These are phyloP conservation scores for Theobroma cacao DNA, from an alignment of 345 rosid genomes.

Conservation along the genomic window DNA sequence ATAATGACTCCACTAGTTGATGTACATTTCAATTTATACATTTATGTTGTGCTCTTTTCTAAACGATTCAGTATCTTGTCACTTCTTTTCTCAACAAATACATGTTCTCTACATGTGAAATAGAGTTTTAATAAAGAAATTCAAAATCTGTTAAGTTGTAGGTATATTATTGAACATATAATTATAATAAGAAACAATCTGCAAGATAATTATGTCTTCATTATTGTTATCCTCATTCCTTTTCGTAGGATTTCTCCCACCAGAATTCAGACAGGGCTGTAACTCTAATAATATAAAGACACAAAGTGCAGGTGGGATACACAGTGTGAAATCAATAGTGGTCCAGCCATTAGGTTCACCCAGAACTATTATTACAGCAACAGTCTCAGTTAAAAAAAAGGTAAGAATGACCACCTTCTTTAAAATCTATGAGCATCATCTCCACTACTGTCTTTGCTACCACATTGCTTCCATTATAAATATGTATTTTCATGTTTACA, in stretches of 20 bases:
- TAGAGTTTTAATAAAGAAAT: no score
- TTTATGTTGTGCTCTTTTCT: no score
- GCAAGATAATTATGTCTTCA: background rate
- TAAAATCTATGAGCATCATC: background rate
- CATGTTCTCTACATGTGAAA: no score
- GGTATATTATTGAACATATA: no score
- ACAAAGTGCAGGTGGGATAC: background rate
- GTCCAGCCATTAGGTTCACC: constrained; percentile 3
- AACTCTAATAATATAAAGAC: background rate
- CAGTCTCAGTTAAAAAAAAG: background rate
- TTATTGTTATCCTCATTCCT: background rate
- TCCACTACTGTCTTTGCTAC: background rate
- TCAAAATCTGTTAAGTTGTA: no score
- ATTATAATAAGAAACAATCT: no score
- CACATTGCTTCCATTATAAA: background rate
- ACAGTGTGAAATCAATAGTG: background rate
- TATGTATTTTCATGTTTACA: background rate
- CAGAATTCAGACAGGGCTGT: background rate
- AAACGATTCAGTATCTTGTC: no score
- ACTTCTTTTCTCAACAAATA: no score
- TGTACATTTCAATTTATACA: background rate
- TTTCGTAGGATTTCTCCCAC: background rate
- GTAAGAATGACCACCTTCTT: background rate
- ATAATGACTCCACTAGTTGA: background rate
- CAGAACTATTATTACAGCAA: background rate